Evolutionary conservation across 1,284 basidiomycete genomes (phyloP), one percentile per base, ranked within the genome.

Genomic region (Phellopilus nigrolimitatus): DNA sequence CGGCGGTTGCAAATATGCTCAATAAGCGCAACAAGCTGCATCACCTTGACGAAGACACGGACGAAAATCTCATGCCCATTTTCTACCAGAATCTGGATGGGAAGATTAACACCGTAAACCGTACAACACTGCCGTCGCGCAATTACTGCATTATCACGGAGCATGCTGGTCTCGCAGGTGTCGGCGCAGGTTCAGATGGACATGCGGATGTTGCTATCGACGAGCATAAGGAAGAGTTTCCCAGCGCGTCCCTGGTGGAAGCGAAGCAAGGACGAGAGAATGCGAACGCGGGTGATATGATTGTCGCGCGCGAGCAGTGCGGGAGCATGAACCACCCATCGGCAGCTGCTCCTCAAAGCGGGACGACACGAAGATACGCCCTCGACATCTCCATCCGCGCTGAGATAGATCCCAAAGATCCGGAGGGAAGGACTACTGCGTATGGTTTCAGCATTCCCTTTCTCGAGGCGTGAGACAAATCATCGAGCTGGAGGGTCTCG

Each of bases 31-130:
- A 62, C 43, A 56, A 56, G 53, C 61, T 71, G 24, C 67, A 71
- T 56, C 65, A 64, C 53, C 63, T 74, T 8, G 67, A 68, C 7
- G 57, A 54, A 27, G 66, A 72, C 56, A 69, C 64, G 34, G 70
- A 72, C 51, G 66, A 66, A 55, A 63, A 62, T 27, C 57, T 73
- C 17, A 62, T 60, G 58, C 8, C 36, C 28, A 41, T 58, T 10
- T 56, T 59, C 42, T 49, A 54, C 24, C 36, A 56, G 54, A 56
- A 55, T 44, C 57, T 53, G 41, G 44, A 51, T 30, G 55, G 41
- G 33, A 53, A 59, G 31, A 37, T 36, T 48, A 57, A 49, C 41
- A 50, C 30, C 31, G 38, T 51, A 21, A 58, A 51, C 47, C 51
- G 22, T 34, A 51, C 53, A 33, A 59, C 51, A 7, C 55, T 57